Evolutionary conservation across 805 yeast genomes (phyloP).

Genomic region (Saccharomycopsis vini): DNA sequence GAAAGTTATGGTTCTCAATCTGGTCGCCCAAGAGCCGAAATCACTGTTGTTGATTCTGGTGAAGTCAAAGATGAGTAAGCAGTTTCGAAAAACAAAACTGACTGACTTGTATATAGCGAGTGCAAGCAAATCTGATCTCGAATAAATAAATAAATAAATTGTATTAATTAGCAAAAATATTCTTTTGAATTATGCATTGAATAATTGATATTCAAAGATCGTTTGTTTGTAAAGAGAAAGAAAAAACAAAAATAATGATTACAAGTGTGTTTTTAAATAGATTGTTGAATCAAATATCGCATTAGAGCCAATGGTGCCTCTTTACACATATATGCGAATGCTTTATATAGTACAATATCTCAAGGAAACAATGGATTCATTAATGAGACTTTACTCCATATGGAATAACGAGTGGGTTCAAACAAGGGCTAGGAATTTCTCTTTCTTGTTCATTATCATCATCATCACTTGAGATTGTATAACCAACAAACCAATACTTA

Average conservation of each 20-base stretch:
- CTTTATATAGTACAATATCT: too few relatives aligned
- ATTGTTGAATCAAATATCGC: too few relatives aligned
- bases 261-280: too few relatives aligned
- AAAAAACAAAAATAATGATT: too few relatives aligned
- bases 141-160: background rate
- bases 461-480: background rate
- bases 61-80: slow-evolving; percentile 30
- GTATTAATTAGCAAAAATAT: background rate
- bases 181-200: too few relatives aligned
- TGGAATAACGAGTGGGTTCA: slow-evolving; percentile 4
- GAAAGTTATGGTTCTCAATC: slow-evolving; percentile 59
- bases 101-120: too few relatives aligned
- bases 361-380: background rate
- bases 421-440: slow-evolving; percentile 7
- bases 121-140: too few relatives aligned
- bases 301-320: too few relatives aligned
- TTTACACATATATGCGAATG: too few relatives aligned
- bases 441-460: background rate
- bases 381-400: background rate
- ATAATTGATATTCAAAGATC: too few relatives aligned
- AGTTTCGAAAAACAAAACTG: too few relatives aligned
- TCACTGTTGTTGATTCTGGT: slow-evolving; percentile 73
- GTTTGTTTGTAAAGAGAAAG: too few relatives aligned
- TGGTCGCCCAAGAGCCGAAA: slow-evolving; percentile 66
- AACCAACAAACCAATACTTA: slow-evolving; percentile 16